Percentiles rank a stretch among this genome's conserved stretches.
These are phyloP conservation scores for Oryza rufipogon DNA, from an alignment of 176 grass and related monocot species.

Conservation along the genomic window DNA sequence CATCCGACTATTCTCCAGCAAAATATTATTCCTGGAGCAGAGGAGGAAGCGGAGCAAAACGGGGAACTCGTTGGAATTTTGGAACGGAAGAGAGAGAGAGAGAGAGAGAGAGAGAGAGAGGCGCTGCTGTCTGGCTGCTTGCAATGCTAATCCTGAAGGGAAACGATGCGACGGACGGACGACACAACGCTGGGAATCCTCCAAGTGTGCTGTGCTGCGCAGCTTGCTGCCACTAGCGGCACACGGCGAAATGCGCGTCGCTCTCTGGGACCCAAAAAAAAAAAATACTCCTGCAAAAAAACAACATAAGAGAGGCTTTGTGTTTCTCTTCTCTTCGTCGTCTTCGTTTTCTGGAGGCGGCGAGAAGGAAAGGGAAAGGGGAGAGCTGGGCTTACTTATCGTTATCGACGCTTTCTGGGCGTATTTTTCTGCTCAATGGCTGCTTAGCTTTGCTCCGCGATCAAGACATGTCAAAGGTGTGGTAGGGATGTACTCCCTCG, in stretches of 20 bases:
- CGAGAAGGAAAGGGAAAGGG: neutral
- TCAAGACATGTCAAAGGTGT: neutral
- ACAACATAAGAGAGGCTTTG: neutral
- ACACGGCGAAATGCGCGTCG: neutral
- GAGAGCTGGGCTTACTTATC: too few species aligned
- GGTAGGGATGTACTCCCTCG: too few species aligned
- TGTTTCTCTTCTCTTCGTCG: neutral
- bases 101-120: neutral
- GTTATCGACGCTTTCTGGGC: too few species aligned
- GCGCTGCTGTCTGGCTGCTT: neutral
- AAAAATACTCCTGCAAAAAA: neutral
- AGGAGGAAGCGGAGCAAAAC: conserved; percentile 37
- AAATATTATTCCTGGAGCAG: conserved; percentile 39
- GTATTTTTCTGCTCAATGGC: too few species aligned
- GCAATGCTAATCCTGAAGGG: neutral
- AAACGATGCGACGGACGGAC: neutral
- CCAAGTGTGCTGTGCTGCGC: neutral
- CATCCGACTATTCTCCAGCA: neutral
- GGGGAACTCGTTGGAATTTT: conserved; percentile 23
- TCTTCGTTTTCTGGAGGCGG: neutral
- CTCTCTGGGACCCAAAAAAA: neutral
- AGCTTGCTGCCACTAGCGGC: neutral
- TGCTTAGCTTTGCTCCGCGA: too few species aligned
- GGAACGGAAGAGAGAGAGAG: neutral
- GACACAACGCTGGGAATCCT: neutral